Evolutionary conservation across 2,329 filamentous ascomycete species (phyloP).

Genomic region (Claviceps purpurea): DNA sequence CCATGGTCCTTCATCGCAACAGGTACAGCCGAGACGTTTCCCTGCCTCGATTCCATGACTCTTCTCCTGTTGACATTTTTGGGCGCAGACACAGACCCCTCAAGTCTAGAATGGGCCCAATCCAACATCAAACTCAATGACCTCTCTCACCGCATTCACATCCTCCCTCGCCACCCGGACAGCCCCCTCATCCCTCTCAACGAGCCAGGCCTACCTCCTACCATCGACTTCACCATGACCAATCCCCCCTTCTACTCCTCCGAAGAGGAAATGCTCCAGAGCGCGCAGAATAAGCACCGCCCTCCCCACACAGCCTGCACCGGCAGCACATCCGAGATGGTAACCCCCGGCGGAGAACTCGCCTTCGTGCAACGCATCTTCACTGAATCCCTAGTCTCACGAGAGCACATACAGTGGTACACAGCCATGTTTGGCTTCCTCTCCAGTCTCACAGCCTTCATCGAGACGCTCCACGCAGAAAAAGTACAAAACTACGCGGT

Average conservation of each 20-base stretch:
- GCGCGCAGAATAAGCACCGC: conserved; percentile 50
- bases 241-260: conserved; percentile 94
- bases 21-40: conserved; percentile 16
- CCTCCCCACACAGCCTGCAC: conserved; percentile 63
- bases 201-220: conserved; percentile 29
- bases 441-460: conserved; percentile 47
- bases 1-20: conserved; percentile 65
- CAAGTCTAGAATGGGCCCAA: conserved; percentile 52
- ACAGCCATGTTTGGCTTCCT: conserved; percentile 82
- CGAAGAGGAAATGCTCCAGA: conserved; percentile 49
- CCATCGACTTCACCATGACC: conserved; percentile 80
- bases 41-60: neutral
- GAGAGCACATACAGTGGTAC: conserved; percentile 65
- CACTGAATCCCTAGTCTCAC: conserved; percentile 49
- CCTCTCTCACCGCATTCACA: conserved; percentile 47
- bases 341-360: conserved; percentile 64
- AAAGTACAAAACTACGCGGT: conserved; percentile 68
- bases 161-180: conserved; percentile 40
- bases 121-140: conserved; percentile 55
- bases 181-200: conserved; percentile 52
- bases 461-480: conserved; percentile 44
- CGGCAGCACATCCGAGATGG: conserved; percentile 73
- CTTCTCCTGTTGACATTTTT: neutral
- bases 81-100: conserved; percentile 54
- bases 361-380: conserved; percentile 62